These are phyloP conservation scores for Cardamine chenopodiifolia DNA, from an alignment of 345 rosid species.

Conservation along the genomic window DNA sequence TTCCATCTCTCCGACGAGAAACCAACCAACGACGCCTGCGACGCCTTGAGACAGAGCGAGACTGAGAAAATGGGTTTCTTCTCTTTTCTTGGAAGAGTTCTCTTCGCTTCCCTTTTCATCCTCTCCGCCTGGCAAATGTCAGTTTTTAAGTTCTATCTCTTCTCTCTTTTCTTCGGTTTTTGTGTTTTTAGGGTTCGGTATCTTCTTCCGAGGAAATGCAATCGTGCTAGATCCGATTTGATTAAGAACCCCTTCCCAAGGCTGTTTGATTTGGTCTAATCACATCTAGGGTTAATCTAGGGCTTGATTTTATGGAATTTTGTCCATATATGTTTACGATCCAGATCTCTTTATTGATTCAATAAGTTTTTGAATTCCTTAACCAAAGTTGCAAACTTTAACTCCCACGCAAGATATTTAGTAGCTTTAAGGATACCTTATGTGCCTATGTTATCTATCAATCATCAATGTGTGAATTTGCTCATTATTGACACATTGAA, in stretches of 20 bases:
- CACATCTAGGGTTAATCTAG: constrained; percentile 20
- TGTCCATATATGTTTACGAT: background rate
- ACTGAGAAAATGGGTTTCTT: constrained; percentile 68
- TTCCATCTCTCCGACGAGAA: constrained; percentile 28
- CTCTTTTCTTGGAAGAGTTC: constrained; percentile 88
- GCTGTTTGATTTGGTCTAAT: constrained; percentile 12
- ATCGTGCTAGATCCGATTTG: constrained; percentile 11
- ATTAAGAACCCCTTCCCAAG: constrained; percentile 1
- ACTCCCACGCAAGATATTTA: background rate
- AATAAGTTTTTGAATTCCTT: background rate
- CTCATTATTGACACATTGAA: background rate
- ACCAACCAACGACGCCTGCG: constrained; percentile 1
- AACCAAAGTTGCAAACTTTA: background rate
- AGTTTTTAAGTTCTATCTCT: background rate
- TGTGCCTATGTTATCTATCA: background rate
- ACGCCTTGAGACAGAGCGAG: constrained; percentile 11
- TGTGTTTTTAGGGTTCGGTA: background rate
- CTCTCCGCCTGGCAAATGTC: constrained; percentile 95
- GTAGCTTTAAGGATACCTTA: constrained; percentile 1
- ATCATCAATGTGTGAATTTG: constrained; percentile 10
- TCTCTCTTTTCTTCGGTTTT: background rate
- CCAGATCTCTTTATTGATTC: constrained; percentile 17
- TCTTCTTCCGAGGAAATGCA: background rate
- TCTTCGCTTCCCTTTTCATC: constrained; percentile 82
- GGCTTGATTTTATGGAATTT: background rate